A percentile compares a stretch with the other conserved stretches of the same genome.
phyloP scores from a whole-genome alignment of 768 basidiomycete genomes.

The Tylopilus vinaceipallidus region DNA sequence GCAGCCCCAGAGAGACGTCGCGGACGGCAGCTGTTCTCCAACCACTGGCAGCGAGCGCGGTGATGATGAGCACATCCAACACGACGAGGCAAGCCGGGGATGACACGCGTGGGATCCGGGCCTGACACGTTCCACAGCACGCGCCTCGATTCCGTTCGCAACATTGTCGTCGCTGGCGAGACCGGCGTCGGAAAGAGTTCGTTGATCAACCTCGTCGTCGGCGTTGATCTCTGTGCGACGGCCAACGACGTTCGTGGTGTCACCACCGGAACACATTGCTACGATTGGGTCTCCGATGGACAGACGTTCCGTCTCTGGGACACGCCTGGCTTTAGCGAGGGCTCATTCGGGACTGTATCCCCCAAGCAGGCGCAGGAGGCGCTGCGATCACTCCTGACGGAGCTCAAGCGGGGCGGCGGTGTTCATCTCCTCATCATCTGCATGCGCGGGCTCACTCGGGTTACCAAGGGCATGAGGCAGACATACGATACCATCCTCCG shows the following conservation, averaged over 20 bases:
- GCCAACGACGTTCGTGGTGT: slow-evolving; percentile 26
- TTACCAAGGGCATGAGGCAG: slow-evolving; percentile 23
- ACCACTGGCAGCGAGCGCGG: neutral
- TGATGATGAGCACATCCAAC: slow-evolving; percentile 6
- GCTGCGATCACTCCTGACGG: slow-evolving; percentile 17
- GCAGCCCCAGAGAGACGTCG: neutral
- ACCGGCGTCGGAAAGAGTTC: slow-evolving; percentile 33
- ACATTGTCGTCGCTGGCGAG: slow-evolving; percentile 30
- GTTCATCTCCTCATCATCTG: slow-evolving; percentile 26
- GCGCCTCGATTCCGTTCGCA: slow-evolving; percentile 20
- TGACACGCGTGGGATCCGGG: neutral
- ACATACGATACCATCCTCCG: slow-evolving; percentile 17
- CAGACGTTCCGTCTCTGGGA: slow-evolving; percentile 27
- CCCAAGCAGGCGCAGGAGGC: slow-evolving; percentile 20
- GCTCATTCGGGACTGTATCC: too few species aligned
- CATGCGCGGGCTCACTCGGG: slow-evolving; percentile 18
- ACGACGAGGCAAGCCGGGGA: too few species aligned
- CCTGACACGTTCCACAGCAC: slow-evolving; percentile 10
- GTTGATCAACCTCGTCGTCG: slow-evolving; percentile 21
- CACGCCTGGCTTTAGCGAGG: slow-evolving; percentile 23
- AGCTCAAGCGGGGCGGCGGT: slow-evolving; percentile 19
- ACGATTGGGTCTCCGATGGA: slow-evolving; percentile 16
- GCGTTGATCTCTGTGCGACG: slow-evolving; percentile 12
- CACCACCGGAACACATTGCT: slow-evolving; percentile 8
- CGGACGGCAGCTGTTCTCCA: neutral